Percentiles rank a stretch among this genome's conserved stretches.
Evolutionary conservation across 495 filamentous ascomycete species (phyloP).

Genomic region (Achaetomiella virescens): DNA sequence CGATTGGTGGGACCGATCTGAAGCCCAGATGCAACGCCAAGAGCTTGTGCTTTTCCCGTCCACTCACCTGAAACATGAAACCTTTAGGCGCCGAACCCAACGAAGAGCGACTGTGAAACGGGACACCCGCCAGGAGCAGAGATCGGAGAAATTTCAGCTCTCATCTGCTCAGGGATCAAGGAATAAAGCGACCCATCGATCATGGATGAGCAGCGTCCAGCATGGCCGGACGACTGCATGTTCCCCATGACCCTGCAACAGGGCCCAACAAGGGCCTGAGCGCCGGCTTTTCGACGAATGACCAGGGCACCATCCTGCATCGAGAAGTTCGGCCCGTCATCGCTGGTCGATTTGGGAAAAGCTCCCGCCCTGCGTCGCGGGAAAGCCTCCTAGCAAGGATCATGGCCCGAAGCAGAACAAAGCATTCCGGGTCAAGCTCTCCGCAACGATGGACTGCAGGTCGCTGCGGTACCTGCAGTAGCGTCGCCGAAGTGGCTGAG

Average conservation of each 20-base stretch:
- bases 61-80: slow-evolving; percentile 21
- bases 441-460: background rate
- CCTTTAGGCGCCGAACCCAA: slow-evolving; percentile 5
- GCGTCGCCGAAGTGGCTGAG: slow-evolving; percentile 18
- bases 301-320: background rate
- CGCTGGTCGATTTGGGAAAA: slow-evolving; percentile 1
- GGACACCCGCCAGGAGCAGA: background rate
- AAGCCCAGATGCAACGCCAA: background rate
- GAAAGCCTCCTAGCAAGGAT: background rate
- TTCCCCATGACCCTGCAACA: no score
- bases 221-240: no score
- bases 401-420: slow-evolving; percentile 5
- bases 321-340: slow-evolving; percentile 2
- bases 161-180: no score
- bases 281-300: no score
- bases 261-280: background rate
- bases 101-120: slow-evolving; percentile 5
- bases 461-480: slow-evolving; percentile 21
- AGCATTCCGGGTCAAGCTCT: background rate
- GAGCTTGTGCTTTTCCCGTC: background rate
- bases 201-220: no score
- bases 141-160: background rate
- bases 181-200: no score
- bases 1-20: slow-evolving; percentile 5
- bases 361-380: slow-evolving; percentile 1